Conservation (phyloP, 139 green algal species). For the Chlorokybus atmophyticus region DNA sequence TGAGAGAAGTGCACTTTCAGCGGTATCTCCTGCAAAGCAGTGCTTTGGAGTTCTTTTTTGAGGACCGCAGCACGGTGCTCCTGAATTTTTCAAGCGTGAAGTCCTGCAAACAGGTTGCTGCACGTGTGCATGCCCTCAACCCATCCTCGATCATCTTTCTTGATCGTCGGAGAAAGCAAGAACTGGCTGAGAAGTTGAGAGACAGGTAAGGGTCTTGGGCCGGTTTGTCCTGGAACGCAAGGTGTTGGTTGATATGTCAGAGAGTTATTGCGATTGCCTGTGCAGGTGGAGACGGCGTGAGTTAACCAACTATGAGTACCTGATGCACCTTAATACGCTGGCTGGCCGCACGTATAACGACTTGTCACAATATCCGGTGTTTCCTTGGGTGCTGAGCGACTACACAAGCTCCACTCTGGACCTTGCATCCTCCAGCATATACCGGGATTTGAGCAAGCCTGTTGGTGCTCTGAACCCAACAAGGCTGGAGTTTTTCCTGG, state of each 20-base stretch:
- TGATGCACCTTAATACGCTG: conserved; percentile 38
- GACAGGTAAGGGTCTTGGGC: too few relatives aligned
- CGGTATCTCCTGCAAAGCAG: conserved; percentile 14
- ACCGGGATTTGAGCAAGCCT: conserved; percentile 30
- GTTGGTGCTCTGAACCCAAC: conserved; percentile 28
- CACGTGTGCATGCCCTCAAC: too few relatives aligned
- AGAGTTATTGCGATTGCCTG: too few relatives aligned
- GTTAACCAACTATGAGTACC: conserved; percentile 30
- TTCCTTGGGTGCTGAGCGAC: conserved; percentile 32
- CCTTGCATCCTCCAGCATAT: conserved; percentile 10
- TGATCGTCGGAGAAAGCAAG: too few relatives aligned
- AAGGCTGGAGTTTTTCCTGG: conserved; percentile 16
- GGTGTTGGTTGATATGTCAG: too few relatives aligned
- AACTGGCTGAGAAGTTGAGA: too few relatives aligned
- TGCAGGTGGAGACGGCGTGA: conserved; percentile 17
- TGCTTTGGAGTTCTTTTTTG: conserved; percentile 24
- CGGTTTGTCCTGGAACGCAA: too few relatives aligned
- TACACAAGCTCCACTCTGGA: conserved; percentile 23
- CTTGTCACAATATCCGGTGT: conserved; percentile 33
- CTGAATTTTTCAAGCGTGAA: too few relatives aligned
- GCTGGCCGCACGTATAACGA: conserved; percentile 41
- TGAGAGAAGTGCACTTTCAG: conserved; percentile 14
- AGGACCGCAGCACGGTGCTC: too few relatives aligned
- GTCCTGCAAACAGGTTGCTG: too few relatives aligned
- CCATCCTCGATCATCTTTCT: too few relatives aligned